Evolutionary conservation across 1,284 basidiomycete genomes (phyloP), one percentile per base, ranked within the genome.

Genomic region (Bondarzewia mesenterica): DNA sequence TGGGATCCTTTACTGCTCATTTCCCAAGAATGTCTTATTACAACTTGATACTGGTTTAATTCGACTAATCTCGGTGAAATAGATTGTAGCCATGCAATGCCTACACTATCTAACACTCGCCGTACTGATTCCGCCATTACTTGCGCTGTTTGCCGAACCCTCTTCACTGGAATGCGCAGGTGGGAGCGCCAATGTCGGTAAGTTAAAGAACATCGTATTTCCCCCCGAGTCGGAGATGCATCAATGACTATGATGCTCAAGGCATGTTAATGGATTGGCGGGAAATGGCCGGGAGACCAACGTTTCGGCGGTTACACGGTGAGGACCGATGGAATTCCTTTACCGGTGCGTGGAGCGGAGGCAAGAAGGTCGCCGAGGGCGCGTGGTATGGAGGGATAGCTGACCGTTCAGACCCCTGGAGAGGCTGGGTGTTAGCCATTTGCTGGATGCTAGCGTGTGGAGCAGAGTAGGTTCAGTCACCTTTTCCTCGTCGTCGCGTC

Each of bases 181-280:
- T 25, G 91, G 91, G 8, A 77, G 89, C 2, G 73, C 85, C 7
- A 92, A 82, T 61, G 83, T 94, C 42, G 89, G 86, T 75, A 62
- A 57, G 82, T n/a, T n/a, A n/a, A n/a, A n/a, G n/a, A 65, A 37
- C 25, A 26, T 47, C 29, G 10, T 15, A 22, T 14, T 12, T 42
- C 14, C 8, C 16, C 22, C 25, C 36, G n/a, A n/a, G n/a, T n/a
- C n/a, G n/a, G n/a, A 22, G 22, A n/a, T 42, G 46, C 23, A 15
- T 15, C 26, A 38, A 32, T 20, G 20, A 40, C 35, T 45, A 26
- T 26, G 32, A 49, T 36, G 36, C 42, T 42, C 10, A 48, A 86
- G 84, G 85, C 7, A 90, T 93, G 87, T 73, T 98, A 25, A 89
- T 99, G 80, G 94, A 99, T 68, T 99, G 95, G 95, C 77, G 92